Evolutionary conservation across 106 monocot species (phyloP), one percentile per base, ranked within the genome.

Genomic region (Dendrobium nobile): DNA sequence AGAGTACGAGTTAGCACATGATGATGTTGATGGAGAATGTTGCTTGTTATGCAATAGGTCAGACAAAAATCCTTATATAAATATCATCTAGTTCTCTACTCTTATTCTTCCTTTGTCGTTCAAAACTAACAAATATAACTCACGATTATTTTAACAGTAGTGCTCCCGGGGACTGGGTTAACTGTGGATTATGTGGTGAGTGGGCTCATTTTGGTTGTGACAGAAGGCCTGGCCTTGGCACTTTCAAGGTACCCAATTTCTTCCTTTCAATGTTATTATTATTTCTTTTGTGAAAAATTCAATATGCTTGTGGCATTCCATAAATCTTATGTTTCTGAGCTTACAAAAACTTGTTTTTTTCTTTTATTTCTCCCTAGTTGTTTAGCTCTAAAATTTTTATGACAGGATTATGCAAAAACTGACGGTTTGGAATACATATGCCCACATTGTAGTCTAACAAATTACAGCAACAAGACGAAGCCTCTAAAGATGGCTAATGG

Each of bases 171-270:
- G 95, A 93, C 79, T 95, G 95, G 95, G 95, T 95, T 45, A 95
- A 95, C 75, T 93, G 95, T 44, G 93, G 91, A n/a, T 79, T 95
- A 56, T 95, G 95, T 51, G 93, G 91, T 47, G 95, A 93, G 56
- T 95, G 95, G 95, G 95, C 95, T 0, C 95, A 95, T 75, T 95
- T 95, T 64, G 95, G 95, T 22, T 95, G 95, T 42, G 95, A 95
- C 59, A 87, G 91, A 82, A 79, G 93, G 42, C 95, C 86, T 54
- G 91, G 95, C 28, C 89, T 95, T 11, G 95, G 91, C 37, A 85
- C 95, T 79, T 95, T 95, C 59, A 95, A 95, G 95, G 93, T 95
- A 67, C 43, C 73, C 51, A 41, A 77, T 6, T 6, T 61, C 18
- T 18, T 51, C 37, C 7, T 51, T 2, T 51, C 13, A 45, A 7